phyloP scores from a whole-genome alignment of 164 flowering plant species.

The Berberis thunbergii region DNA sequence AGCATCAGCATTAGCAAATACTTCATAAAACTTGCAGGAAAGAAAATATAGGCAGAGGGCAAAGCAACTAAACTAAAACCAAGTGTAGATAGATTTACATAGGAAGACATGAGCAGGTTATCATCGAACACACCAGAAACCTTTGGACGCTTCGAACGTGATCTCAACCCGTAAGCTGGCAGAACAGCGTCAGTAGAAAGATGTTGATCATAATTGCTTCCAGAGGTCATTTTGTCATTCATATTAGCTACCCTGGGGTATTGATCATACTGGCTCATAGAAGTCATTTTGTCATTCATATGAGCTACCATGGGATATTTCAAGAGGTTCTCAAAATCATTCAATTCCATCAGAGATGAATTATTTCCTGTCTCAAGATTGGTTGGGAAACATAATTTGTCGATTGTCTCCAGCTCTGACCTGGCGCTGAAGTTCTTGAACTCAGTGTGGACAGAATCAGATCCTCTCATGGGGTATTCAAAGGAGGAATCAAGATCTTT shows the following conservation, averaged over 20 bases:
- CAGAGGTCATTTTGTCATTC: neutral
- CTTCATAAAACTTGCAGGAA: neutral
- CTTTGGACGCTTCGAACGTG: too few species aligned
- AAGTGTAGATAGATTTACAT: constrained; percentile 1
- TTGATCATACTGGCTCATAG: neutral
- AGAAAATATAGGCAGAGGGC: neutral
- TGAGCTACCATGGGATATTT: constrained; percentile 1
- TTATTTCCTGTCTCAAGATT: neutral
- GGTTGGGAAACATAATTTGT: neutral
- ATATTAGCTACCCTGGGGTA: neutral
- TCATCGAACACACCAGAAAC: neutral
- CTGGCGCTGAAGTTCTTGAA: neutral
- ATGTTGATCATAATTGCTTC: neutral
- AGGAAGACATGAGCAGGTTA: neutral
- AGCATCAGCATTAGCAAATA: neutral
- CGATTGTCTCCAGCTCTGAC: neutral
- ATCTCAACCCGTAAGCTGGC: constrained; percentile 3
- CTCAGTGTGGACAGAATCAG: constrained; percentile 2
- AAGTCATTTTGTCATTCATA: constrained; percentile 3
- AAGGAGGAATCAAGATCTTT: constrained; percentile 25
- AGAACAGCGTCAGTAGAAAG: neutral
- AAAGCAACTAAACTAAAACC: neutral
- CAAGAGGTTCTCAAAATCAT: constrained; percentile 26
- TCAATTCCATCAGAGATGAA: constrained; percentile 19
- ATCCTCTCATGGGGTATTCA: constrained; percentile 1